phyloP scores from a whole-genome alignment of 2,329 filamentous ascomycete genomes.

The Juglanconis juglandina region DNA sequence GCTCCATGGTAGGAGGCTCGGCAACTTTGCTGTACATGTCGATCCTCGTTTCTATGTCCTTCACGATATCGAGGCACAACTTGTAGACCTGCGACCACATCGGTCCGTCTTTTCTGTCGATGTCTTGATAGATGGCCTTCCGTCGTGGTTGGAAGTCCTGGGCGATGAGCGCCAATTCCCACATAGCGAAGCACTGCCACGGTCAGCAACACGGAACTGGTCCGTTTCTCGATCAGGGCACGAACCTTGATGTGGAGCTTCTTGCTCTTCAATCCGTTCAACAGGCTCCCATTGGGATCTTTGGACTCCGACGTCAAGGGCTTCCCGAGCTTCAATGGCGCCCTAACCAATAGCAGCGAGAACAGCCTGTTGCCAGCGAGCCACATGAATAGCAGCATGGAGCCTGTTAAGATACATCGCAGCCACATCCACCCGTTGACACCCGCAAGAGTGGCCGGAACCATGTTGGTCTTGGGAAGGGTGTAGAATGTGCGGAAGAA shows the following conservation, averaged over 20 bases:
- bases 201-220: slow-evolving; percentile 15
- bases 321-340: slow-evolving; percentile 78
- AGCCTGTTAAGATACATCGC: slow-evolving; percentile 59
- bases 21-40: slow-evolving; percentile 54
- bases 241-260: slow-evolving; percentile 70
- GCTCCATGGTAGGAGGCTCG: slow-evolving; percentile 28
- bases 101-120: slow-evolving; percentile 75
- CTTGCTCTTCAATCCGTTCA: slow-evolving; percentile 80
- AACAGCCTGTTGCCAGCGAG: slow-evolving; percentile 74
- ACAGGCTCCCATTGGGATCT: slow-evolving; percentile 84
- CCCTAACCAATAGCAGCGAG: slow-evolving; percentile 72
- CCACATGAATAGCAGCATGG: slow-evolving; percentile 71
- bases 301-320: slow-evolving; percentile 82
- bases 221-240: background rate
- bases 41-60: slow-evolving; percentile 64
- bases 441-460: slow-evolving; percentile 46
- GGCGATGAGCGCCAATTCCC: slow-evolving; percentile 82
- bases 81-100: slow-evolving; percentile 77
- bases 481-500: slow-evolving; percentile 72
- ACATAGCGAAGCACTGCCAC: slow-evolving; percentile 75
- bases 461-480: slow-evolving; percentile 67
- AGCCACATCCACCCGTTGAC: slow-evolving; percentile 13
- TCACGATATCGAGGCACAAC: slow-evolving; percentile 67
- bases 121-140: slow-evolving; percentile 79
- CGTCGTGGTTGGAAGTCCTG: slow-evolving; percentile 71